phyloP scores from a whole-genome alignment of 208 protist species.

The Acanthamoeba lenticulata region DNA sequence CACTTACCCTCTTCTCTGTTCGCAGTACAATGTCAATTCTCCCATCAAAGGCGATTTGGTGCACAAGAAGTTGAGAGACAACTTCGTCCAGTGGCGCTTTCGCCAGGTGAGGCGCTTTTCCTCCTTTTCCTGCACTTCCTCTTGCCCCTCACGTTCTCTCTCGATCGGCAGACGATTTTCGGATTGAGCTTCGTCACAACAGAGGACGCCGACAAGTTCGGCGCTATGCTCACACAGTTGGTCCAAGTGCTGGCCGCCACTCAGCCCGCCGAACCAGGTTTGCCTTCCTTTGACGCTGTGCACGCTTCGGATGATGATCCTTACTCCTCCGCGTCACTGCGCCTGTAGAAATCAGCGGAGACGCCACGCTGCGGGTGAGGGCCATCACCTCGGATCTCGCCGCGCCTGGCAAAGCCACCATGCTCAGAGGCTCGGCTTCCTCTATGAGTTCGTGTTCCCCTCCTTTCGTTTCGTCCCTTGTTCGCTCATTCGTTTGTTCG shows the following conservation, averaged over 20 bases:
- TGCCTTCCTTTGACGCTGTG: background rate
- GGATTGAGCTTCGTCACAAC: background rate
- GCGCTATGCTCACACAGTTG: background rate
- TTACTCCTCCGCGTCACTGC: background rate
- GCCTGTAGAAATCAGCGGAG: background rate
- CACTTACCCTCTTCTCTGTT: too few relatives aligned
- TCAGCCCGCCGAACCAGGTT: background rate
- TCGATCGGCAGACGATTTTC: conserved; percentile 9
- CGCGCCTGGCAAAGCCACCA: background rate
- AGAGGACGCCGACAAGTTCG: conserved; percentile 4
- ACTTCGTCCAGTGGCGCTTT: conserved; percentile 60
- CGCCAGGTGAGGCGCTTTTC: background rate
- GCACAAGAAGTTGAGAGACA: conserved; percentile 51
- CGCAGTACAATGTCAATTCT: conserved; percentile 37
- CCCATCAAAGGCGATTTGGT: conserved; percentile 46
- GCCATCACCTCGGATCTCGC: background rate
- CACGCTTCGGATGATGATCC: too few relatives aligned
- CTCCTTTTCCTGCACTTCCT: background rate
- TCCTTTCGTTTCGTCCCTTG: background rate
- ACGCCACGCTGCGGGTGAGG: background rate
- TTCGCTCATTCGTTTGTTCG: background rate
- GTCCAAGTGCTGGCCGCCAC: background rate
- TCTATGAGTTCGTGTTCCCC: background rate
- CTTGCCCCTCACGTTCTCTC: background rate
- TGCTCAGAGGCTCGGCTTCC: background rate